These are phyloP conservation scores for Ogataea paradorogensis DNA, from an alignment of 805 yeast species.

Conservation along the genomic window DNA sequence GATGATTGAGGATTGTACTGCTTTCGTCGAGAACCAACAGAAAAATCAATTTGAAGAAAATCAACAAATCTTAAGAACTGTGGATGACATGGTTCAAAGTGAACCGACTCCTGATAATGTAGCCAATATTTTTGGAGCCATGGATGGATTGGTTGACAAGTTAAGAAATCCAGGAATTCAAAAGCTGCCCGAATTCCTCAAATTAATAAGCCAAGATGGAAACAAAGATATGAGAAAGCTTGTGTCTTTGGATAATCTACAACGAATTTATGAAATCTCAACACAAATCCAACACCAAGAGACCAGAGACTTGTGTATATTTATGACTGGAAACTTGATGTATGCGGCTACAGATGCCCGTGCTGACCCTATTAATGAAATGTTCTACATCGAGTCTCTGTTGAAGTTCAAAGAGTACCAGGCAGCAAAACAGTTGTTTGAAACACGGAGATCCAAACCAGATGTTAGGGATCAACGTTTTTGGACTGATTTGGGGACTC, in stretches of 20 bases:
- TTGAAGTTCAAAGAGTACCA: slow-evolving; percentile 32
- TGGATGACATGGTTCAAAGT: slow-evolving; percentile 15
- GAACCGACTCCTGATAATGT: slow-evolving; percentile 21
- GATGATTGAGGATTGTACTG: slow-evolving; percentile 27
- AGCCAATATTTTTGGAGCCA: slow-evolving; percentile 22
- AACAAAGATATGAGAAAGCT: slow-evolving; percentile 17
- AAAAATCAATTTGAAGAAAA: slow-evolving; percentile 1
- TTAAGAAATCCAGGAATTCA: slow-evolving; percentile 22
- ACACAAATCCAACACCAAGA: slow-evolving; percentile 36
- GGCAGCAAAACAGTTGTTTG: slow-evolving; percentile 39
- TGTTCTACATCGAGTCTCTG: slow-evolving; percentile 46
- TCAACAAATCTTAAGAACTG: slow-evolving; percentile 7
- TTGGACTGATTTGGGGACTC: slow-evolving; percentile 52
- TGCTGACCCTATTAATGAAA: slow-evolving; percentile 51
- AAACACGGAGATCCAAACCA: slow-evolving; percentile 31
- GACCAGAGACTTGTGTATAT: slow-evolving; percentile 34
- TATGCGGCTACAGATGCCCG: slow-evolving; percentile 41
- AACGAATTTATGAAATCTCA: slow-evolving; percentile 39
- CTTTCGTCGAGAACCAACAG: slow-evolving; percentile 15
- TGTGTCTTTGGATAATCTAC: slow-evolving; percentile 36
- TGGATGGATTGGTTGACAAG: slow-evolving; percentile 21
- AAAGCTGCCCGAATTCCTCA: slow-evolving; percentile 25
- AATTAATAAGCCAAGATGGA: slow-evolving; percentile 17
- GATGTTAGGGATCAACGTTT: slow-evolving; percentile 41
- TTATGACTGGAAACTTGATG: slow-evolving; percentile 41